These are phyloP conservation scores for Haplographium delicatum DNA, from an alignment of 495 filamentous ascomycete species.

Conservation along the genomic window DNA sequence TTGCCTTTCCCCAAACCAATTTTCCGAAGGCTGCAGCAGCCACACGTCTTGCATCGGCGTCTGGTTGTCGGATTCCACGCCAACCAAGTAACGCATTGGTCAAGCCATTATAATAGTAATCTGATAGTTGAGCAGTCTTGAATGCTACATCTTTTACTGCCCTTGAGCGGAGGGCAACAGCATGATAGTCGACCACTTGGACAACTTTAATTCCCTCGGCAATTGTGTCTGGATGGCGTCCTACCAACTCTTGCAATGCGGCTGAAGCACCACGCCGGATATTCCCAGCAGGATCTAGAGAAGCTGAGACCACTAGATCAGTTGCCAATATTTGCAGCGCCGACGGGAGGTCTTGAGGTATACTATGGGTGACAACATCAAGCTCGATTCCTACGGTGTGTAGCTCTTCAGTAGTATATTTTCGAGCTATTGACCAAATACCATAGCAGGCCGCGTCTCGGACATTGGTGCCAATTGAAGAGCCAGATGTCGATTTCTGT, in stretches of 20 bases:
- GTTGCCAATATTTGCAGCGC: conserved; percentile 73
- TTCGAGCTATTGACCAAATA: conserved; percentile 84
- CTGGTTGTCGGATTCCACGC: conserved; percentile 77
- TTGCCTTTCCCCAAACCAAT: conserved; percentile 28
- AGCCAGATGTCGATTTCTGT: conserved; percentile 72
- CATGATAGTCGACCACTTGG: conserved; percentile 87
- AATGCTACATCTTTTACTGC: conserved; percentile 73
- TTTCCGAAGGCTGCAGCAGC: conserved; percentile 65
- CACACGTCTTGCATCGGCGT: conserved; percentile 63
- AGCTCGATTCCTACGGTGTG: conserved; percentile 47
- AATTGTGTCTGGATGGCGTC: conserved; percentile 82
- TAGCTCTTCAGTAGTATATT: conserved; percentile 78
- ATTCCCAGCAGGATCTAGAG: conserved; percentile 85
- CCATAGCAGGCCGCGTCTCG: conserved; percentile 95
- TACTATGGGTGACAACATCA: conserved; percentile 22
- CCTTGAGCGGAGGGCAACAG: conserved; percentile 77
- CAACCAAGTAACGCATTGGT: conserved; percentile 71
- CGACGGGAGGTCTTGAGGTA: conserved; percentile 28
- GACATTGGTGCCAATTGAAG: conserved; percentile 85
- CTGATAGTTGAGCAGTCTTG: conserved; percentile 56
- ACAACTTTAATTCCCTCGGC: conserved; percentile 76
- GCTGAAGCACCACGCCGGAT: conserved; percentile 89
- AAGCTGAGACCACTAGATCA: conserved; percentile 74
- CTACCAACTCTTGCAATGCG: conserved; percentile 89
- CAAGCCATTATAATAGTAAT: conserved; percentile 65